Conservation (phyloP, 768 basidiomycete genomes). For the Scleroderma citrinum region DNA sequence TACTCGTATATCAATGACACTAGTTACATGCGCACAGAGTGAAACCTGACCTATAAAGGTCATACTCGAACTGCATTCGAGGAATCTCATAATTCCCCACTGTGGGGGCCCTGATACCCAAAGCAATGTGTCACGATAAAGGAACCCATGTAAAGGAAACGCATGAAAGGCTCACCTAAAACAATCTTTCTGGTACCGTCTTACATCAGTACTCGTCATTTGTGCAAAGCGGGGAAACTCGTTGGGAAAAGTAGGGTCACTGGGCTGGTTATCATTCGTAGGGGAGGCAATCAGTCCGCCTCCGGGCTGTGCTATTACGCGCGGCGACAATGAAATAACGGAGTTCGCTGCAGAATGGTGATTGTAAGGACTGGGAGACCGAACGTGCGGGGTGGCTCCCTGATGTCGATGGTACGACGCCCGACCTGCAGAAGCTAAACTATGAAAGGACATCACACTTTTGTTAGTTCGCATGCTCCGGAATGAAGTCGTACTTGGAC, state of each 20-base stretch:
- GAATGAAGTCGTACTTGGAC: slow-evolving; percentile 3
- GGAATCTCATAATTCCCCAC: slow-evolving; percentile 4
- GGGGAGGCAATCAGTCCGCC: slow-evolving; percentile 5
- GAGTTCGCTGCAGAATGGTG: background rate
- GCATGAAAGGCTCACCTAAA: background rate
- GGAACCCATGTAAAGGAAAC: slow-evolving; percentile 5
- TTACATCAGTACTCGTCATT: slow-evolving; percentile 8
- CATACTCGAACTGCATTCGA: slow-evolving; percentile 15
- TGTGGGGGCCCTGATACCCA: slow-evolving; percentile 1
- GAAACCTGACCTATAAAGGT: background rate
- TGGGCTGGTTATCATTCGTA: slow-evolving; percentile 3
- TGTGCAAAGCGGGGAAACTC: slow-evolving; percentile 8
- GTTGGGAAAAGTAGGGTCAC: background rate
- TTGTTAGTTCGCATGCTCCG: background rate
- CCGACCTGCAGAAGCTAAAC: slow-evolving; percentile 16
- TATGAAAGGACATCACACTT: slow-evolving; percentile 6
- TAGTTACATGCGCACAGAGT: no score
- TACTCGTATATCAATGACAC: background rate
- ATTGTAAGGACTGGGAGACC: background rate
- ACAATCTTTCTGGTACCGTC: slow-evolving; percentile 6
- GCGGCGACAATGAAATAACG: background rate
- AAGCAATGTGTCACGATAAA: background rate
- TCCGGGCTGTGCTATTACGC: background rate
- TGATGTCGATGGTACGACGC: slow-evolving; percentile 16
- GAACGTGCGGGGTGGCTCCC: slow-evolving; percentile 10